These are phyloP conservation scores for Phytophthora quininea DNA, from an alignment of 352 stramenopile genomes.

Conservation along the genomic window DNA sequence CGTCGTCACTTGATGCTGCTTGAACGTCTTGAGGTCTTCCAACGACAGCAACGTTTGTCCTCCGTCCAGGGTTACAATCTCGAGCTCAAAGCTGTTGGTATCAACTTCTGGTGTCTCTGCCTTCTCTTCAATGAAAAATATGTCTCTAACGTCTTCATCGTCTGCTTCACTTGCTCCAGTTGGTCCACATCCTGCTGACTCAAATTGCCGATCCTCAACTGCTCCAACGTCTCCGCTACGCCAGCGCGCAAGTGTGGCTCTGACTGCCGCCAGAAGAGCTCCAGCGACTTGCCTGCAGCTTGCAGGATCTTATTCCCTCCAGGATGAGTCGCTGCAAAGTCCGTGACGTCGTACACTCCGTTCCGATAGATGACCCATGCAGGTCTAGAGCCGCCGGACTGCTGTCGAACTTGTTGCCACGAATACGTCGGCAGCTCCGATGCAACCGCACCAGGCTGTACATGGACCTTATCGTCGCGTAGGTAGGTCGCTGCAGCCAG, in stretches of 20 bases:
- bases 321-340: conserved; percentile 21
- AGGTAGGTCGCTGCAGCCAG: conserved; percentile 1
- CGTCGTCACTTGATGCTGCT: conserved; percentile 72
- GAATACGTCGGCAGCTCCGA: conserved; percentile 23
- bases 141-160: neutral
- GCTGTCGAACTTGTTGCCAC: conserved; percentile 24
- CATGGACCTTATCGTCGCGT: neutral
- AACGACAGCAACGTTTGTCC: conserved; percentile 57
- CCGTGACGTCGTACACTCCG: conserved; percentile 32
- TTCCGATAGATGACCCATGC: conserved; percentile 26
- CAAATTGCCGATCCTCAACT: conserved; percentile 28
- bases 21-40: conserved; percentile 90
- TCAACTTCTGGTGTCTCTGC: conserved; percentile 2
- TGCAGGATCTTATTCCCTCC: conserved; percentile 24
- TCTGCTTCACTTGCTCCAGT: conserved; percentile 18
- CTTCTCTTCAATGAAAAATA: conserved; percentile 20
- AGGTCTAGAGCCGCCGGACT: neutral
- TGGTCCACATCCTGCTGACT: conserved; percentile 18
- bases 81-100: conserved; percentile 15
- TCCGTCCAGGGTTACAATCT: conserved; percentile 15
- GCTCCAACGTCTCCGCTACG: conserved; percentile 14
- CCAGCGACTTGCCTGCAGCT: conserved; percentile 25
- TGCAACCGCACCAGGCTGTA: conserved; percentile 3
- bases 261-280: conserved; percentile 31
- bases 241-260: conserved; percentile 17